phyloP scores from a whole-genome alignment of 306 rosid genomes.

The Cucurbita moschata region DNA sequence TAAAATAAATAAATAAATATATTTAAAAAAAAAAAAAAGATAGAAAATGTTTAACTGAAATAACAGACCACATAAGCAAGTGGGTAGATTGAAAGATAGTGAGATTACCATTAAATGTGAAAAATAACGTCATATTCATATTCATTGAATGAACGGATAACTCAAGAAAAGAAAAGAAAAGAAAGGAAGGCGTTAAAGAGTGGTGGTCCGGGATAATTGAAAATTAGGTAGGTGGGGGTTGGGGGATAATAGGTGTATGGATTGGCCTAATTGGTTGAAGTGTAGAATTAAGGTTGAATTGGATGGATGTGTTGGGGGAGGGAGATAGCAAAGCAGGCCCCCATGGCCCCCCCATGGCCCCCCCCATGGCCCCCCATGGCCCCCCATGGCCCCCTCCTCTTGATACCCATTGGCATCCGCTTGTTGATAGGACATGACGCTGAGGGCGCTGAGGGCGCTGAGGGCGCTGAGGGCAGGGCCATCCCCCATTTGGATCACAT shows the following conservation, averaged over 20 bases:
- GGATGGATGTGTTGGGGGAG: neutral
- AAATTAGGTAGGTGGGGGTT: neutral
- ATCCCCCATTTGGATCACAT: slow-evolving; percentile 1
- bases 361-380: neutral
- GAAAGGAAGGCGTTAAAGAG: neutral
- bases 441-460: neutral
- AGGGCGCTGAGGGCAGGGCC: too few species aligned
- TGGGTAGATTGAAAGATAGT: neutral
- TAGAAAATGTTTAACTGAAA: too few species aligned
- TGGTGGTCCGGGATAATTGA: neutral
- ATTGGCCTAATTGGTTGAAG: neutral
- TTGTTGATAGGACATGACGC: neutral
- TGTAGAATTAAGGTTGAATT: neutral
- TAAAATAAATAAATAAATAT: too few species aligned
- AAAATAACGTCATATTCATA: too few species aligned
- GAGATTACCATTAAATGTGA: too few species aligned
- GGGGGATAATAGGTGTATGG: too few species aligned
- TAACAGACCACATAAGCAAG: neutral
- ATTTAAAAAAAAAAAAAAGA: too few species aligned
- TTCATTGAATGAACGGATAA: neutral
- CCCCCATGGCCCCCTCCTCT: neutral
- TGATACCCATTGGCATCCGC: neutral
- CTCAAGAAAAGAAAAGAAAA: neutral
- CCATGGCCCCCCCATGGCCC: neutral
- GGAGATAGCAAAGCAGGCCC: neutral